Evolutionary conservation across 2,329 filamentous ascomycete species (phyloP).

Genomic region (Penicillium brevicompactum): DNA sequence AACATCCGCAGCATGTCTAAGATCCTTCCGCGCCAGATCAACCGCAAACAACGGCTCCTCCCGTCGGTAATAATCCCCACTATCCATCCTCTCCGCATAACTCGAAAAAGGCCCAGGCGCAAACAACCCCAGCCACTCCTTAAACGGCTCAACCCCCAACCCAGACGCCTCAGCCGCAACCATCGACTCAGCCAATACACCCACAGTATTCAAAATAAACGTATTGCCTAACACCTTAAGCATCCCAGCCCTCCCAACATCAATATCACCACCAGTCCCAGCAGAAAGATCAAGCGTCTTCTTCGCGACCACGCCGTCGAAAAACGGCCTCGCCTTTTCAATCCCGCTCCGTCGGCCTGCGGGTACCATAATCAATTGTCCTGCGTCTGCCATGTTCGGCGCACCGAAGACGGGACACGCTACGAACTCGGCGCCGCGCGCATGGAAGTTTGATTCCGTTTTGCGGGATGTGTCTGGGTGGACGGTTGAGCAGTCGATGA

Average conservation of each 20-base stretch:
- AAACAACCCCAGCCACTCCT: conserved; percentile 71
- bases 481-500: conserved; percentile 86
- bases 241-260: conserved; percentile 69
- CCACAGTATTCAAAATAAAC: conserved; percentile 80
- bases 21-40: conserved; percentile 81
- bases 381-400: conserved; percentile 56
- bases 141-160: conserved; percentile 69
- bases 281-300: conserved; percentile 21
- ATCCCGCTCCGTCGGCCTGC: conserved; percentile 66
- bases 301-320: conserved; percentile 68
- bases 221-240: conserved; percentile 87
- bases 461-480: conserved; percentile 77
- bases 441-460: conserved; percentile 59
- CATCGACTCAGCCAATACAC: conserved; percentile 76
- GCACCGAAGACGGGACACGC: conserved; percentile 61
- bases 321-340: conserved; percentile 68
- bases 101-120: conserved; percentile 75
- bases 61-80: conserved; percentile 74
- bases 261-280: conserved; percentile 60
- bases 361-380: conserved; percentile 71
- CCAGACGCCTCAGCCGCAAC: conserved; percentile 79
- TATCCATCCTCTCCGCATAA: conserved; percentile 73
- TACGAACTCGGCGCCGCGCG: conserved; percentile 71
- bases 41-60: conserved; percentile 81
- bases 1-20: conserved; percentile 69